phyloP scores from a whole-genome alignment of 2,329 filamentous ascomycete genomes.

The Ceratocystis cacaofunesta region DNA sequence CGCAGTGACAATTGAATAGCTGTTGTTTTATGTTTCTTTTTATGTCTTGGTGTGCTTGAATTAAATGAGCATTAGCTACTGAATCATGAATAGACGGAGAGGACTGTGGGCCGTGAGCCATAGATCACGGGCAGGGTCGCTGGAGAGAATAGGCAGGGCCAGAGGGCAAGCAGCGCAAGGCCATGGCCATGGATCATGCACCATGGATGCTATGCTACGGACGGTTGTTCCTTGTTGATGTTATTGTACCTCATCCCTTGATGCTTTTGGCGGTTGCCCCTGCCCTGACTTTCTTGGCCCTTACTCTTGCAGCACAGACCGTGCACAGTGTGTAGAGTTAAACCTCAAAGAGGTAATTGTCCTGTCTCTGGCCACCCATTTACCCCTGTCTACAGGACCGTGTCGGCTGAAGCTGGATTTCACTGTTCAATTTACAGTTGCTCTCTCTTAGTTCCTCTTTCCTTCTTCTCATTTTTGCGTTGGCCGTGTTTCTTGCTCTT shows the following conservation, averaged over 20 bases:
- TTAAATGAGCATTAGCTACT: too few species aligned
- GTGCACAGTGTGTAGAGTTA: constrained; percentile 9
- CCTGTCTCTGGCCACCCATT: constrained; percentile 3
- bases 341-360: constrained; percentile 7
- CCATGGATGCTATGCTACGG: neutral
- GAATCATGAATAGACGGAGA: too few species aligned
- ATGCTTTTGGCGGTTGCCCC: constrained; percentile 3
- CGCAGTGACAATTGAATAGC: too few species aligned
- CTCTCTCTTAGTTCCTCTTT: constrained; percentile 17
- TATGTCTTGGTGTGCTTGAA: too few species aligned
- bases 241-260: neutral
- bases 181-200: neutral
- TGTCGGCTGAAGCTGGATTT: constrained; percentile 15
- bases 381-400: constrained; percentile 9
- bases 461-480: constrained; percentile 17
- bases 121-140: neutral
- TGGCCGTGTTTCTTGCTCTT: neutral
- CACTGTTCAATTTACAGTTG: neutral
- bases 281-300: neutral
- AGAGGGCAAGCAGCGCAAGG: neutral
- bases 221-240: neutral
- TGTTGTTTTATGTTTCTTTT: too few species aligned
- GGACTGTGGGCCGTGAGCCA: neutral
- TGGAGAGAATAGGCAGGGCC: too few species aligned
- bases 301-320: constrained; percentile 8